A percentile compares a stretch with the other conserved stretches of the same genome.
phyloP scores from a whole-genome alignment of 495 filamentous ascomycete species.

The Tuber microsphaerosporum region DNA sequence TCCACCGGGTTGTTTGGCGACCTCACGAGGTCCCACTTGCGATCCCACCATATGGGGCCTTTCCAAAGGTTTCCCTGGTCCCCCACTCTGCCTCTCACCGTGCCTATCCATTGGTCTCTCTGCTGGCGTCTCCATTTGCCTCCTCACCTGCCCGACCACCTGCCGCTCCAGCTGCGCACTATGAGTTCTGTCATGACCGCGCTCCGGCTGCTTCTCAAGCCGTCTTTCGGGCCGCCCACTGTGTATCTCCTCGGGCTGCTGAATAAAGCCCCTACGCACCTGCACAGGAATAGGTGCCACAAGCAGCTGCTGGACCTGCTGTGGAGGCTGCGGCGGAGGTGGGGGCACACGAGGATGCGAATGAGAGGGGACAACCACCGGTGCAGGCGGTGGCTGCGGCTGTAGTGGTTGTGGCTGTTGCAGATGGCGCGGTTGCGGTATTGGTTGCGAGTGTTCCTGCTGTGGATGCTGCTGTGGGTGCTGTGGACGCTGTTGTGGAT shows the following conservation, averaged over 20 bases:
- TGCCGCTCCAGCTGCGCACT: conserved; percentile 1
- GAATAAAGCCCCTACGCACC: background rate
- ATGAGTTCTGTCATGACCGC: background rate
- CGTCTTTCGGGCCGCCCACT: background rate
- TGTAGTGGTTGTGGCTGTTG: conserved; percentile 19
- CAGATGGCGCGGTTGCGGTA: conserved; percentile 22
- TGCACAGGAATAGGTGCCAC: conserved; percentile 14
- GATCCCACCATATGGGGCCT: conserved; percentile 6
- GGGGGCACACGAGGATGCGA: conserved; percentile 8
- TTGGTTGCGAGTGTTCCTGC: conserved; percentile 21
- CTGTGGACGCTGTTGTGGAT: conserved; percentile 20
- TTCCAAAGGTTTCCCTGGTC: background rate
- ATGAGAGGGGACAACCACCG: conserved; percentile 7
- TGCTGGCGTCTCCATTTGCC: conserved; percentile 5
- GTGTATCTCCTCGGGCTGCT: background rate
- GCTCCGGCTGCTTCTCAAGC: background rate
- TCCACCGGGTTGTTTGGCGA: background rate
- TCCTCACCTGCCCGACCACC: conserved; percentile 6
- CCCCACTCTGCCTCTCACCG: conserved; percentile 3
- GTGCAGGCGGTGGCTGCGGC: conserved; percentile 15
- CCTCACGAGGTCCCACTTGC: conserved; percentile 12
- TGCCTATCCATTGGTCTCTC: conserved; percentile 8
- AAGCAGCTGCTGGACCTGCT: conserved; percentile 15
- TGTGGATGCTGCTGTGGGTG: conserved; percentile 23
- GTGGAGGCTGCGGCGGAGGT: conserved; percentile 9